Evolutionary conservation across 1,284 basidiomycete genomes (phyloP), one percentile per base, ranked within the genome.

Genomic region (Puccinia novopanici): DNA sequence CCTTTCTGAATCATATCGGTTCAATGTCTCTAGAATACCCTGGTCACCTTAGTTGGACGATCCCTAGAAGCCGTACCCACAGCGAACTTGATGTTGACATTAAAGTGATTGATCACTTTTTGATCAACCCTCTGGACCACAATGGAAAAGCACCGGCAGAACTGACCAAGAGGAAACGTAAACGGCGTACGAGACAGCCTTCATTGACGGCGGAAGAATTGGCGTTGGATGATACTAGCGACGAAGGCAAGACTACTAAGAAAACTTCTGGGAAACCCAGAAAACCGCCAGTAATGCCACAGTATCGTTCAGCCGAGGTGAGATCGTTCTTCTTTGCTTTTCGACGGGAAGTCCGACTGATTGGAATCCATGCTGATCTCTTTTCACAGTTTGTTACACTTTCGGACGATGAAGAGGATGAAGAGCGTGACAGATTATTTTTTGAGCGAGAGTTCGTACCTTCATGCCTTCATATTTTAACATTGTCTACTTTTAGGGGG

Each of bases 21-120:
- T 1, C 19, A 71, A 80, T 13, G 42, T 50, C 17, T 40, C 37
- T 37, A 42, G 76, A 71, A 40, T 30, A 68, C 37, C 63, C 63
- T 15, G 76, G 67, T 45, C 55, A 54, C 12, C 76, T 78, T 68
- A 15, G 42, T 84, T 95, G 93, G 93, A 90, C 89, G 80, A 89
- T 94, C 75, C 92, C 93, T 48, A 88, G 89, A 24, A 86, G 87
- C n/a, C 88, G 92, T 77, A 84, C 88, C 19, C 91, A 91, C 0
- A 86, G 88, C 6, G 89, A 91, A 65, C 87, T 93, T 45, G 89
- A 90, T 85, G 88, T 88, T 61, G 90, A 88, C 75, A 86, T 91
- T 83, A 89, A 88, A 81, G 90, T 93, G 82, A 91, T 94, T 85
- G 89, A 91, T 84, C 90, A 92, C 85, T 93, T 90, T 87, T 88